Base-by-base conservation (phyloP, 1,139 yeast species). In the Yamadazyma atlantica region DNA sequence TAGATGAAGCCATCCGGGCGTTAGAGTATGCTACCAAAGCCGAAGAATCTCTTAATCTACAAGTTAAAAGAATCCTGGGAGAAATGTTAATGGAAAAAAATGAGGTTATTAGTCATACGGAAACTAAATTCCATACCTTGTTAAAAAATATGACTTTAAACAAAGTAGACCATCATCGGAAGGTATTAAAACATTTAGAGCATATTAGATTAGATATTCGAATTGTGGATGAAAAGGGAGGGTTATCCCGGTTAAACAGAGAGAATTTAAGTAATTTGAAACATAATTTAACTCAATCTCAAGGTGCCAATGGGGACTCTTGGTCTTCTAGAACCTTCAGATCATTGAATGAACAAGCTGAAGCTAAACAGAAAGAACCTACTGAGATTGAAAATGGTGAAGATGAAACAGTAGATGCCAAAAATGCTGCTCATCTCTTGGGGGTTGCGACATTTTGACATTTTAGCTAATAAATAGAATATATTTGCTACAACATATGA, bases 101-200 rank as follows among this genome's bases (percentile, higher is more conserved):
- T 29, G 79, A 80, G 38, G 74, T 84, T 32, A 49, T 79, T 29
- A 60, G 64, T 9, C 76, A 77, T 54, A 67, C 86, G 11, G 87
- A 86, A 38, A 48, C 54, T 2, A 80, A 77, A 52, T 55, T 88
- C 30, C 73, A 72, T 41, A 59, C 62, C 21, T 64, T 80, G 27
- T 64, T 92, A 38, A 80, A 80, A 43, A 74, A 70, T 33, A 81
- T 76, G 45, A 78, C 88, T 0, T 66, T 86, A 44, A 80, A 81
- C 48, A 80, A 82, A 53, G 89, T 92, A 34, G 96, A 88, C 43
- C 86, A 83, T 47, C 97, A 90, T 61, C 75, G 98, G 32, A 83
- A 86, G 50, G 80, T 87, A 32, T 70, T 92, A 40, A 77, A 82
- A 42, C 75, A 84, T 27, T 72, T 95, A 64, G 96, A 88, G 54